These are phyloP conservation scores for Caryopteris hybrid DNA, from an alignment of 305 asterid genomes.

Conservation along the genomic window DNA sequence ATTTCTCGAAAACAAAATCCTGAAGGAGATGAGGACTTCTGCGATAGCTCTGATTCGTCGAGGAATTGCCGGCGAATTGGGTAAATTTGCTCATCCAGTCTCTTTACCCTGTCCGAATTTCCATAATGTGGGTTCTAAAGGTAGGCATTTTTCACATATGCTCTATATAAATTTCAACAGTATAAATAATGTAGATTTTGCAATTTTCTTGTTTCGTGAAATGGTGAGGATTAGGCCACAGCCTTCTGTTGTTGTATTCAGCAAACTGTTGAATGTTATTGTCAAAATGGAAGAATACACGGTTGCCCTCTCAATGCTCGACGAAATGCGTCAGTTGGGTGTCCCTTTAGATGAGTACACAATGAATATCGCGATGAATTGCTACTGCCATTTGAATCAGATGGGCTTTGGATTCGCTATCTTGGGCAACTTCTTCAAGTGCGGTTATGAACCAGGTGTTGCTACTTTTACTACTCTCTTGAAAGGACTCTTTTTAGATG, in stretches of 20 bases:
- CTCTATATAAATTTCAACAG: constrained; percentile 10
- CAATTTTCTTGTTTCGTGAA: not conserved
- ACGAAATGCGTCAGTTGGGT: not conserved
- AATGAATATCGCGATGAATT: not conserved
- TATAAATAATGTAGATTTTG: constrained; percentile 5
- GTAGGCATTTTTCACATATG: not conserved
- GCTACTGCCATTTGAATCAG: not conserved
- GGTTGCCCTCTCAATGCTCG: not conserved
- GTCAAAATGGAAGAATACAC: constrained; percentile 12
- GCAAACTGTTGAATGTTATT: not conserved
- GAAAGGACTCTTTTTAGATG: not conserved
- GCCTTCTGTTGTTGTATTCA: not conserved
- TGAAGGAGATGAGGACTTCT: not conserved
- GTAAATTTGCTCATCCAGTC: not conserved
- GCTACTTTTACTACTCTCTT: not conserved
- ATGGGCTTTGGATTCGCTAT: not conserved
- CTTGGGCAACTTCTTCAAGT: not conserved
- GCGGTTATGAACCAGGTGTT: not conserved
- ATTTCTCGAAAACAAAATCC: not conserved
- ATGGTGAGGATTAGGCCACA: not conserved
- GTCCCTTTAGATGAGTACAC: not conserved
- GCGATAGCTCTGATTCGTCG: not conserved
- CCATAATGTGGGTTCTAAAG: not conserved
- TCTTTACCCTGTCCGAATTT: not conserved
- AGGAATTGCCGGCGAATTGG: not conserved